Base-by-base conservation (phyloP, 345 rosid genomes). In the Syzygium aromaticum region DNA sequence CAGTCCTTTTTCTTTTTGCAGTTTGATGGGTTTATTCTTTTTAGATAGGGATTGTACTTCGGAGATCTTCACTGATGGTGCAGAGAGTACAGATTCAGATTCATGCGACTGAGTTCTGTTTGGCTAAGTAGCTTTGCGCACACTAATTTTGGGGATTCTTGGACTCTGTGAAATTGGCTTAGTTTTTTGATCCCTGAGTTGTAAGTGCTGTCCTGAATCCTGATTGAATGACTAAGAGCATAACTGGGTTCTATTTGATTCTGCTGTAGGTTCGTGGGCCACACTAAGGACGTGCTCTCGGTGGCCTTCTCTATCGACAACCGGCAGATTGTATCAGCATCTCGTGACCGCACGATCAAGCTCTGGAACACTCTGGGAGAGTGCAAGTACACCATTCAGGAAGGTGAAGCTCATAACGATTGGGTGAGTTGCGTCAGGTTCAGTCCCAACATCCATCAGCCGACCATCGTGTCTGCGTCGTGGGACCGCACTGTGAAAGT, bases 341-440 rank as follows among this genome's bases (percentile, higher is more conserved):
- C 99, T 7, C 96, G 99, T 3, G 99, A 97, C 93, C 95, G 95
- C n/a, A 91, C 97, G 64, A 97, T 97, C 88, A 96, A 92, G 95
- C 92, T 97, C 12, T 97, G 99, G 99, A 97, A 97, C 89, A 97
- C 99, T 0, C 92, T 97, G 0, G 99, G 99, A 0, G 99, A 97
- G 91, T 97, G 99, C 91, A 97, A 97, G 93, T 97, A 96, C 94
- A 96, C 98, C 6, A 97, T 97, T 82, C 91, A 95, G 33, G 99
- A 94, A 38, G 94, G 93, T 1, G 99, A 97, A 15, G 95, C 94
- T 15, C 99, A 97, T 28, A 80, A 89, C 22, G 98, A 96, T 25
- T 97, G 99, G 99, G 98, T 96, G 12, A 94, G 98, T 59, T 97
- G 99, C 57, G 99, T 97, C 10, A 92, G 99, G 19, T 97, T 97